Evolutionary conservation across 257 asterid species (phyloP).

Genomic region (Ajuga chamaepitys): DNA sequence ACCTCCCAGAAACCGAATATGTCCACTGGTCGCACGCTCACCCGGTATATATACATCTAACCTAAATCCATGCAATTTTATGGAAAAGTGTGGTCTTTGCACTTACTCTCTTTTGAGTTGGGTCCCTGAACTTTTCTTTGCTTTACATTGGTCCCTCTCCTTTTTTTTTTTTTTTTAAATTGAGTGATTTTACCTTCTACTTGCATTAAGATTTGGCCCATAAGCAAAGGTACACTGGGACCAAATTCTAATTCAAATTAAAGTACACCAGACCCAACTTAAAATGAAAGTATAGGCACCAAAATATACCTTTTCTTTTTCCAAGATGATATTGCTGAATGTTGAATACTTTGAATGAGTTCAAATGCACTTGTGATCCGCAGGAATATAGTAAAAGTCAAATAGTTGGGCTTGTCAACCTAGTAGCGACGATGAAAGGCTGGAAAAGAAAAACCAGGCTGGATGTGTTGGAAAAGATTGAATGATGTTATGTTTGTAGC

Average conservation of each 20-base stretch:
- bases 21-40: conserved; percentile 96
- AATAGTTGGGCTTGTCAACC: conserved; percentile 73
- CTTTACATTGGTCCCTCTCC: no score
- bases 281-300: no score
- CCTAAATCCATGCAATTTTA: background rate
- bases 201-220: no score
- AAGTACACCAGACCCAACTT: no score
- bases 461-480: conserved; percentile 91
- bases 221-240: no score
- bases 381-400: conserved; percentile 88
- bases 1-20: conserved; percentile 97
- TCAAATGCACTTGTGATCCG: conserved; percentile 11
- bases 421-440: conserved; percentile 87
- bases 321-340: background rate
- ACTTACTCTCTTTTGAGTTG: no score
- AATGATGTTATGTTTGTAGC: conserved; percentile 18
- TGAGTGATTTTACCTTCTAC: no score
- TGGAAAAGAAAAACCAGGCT: conserved; percentile 91
- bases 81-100: no score
- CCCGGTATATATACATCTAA: conserved; percentile 44
- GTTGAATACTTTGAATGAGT: background rate
- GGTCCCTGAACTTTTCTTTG: no score
- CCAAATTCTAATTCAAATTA: no score
- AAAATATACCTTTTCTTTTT: no score
- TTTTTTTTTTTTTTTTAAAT: no score